Evolutionary conservation across 2,329 filamentous ascomycete genomes (phyloP), one percentile per base, ranked within the genome.

Genomic region (Clarireedia paspali): DNA sequence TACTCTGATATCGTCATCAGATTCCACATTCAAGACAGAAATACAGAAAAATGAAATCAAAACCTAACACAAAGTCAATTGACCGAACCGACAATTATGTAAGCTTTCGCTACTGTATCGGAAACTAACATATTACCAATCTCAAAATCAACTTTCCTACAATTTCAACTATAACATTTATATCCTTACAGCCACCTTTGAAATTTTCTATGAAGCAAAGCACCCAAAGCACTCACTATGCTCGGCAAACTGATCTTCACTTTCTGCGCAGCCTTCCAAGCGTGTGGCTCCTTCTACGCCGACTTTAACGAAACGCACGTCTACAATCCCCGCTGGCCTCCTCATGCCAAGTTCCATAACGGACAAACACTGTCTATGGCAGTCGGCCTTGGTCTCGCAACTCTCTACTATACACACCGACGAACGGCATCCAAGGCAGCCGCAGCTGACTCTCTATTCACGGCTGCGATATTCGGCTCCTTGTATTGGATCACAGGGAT

Each of bases 261-360:
- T 15, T 27, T 67, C 42, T 59, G 60, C 14, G 63, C 61, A 36
- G n/a, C 64, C 27, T 30, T 45, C 23, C 53, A 59, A 30, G 58
- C 59, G 42, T 20, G 65, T 17, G 64, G 64, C 6, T 57, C 63
- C 4, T 56, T 63, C 62, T 52, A 68, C 15, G 69, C 70, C 26
- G 71, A 73, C 60, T 72, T 62, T 59, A 72, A 71, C 60, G 66
- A 74, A 52, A 77, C 75, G 2, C 75, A 77, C 66, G 68, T 78
- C 57, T 66, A 68, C 52, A 78, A 79, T 61, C 74, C 75, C 0
- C 63, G 65, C 51, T 79, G 76, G 76, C 72, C 75, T 1, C 74
- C 75, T 0, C 76, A 79, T 63, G 76, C 75, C 5, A 72, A 72
- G 56, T 79, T 78, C 68, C 76, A 79, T 67, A 78, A 78, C 60